Percentiles rank a stretch among this genome's conserved stretches.
phyloP scores from a whole-genome alignment of 164 flowering plant genomes.

The Liquidambar formosana region DNA sequence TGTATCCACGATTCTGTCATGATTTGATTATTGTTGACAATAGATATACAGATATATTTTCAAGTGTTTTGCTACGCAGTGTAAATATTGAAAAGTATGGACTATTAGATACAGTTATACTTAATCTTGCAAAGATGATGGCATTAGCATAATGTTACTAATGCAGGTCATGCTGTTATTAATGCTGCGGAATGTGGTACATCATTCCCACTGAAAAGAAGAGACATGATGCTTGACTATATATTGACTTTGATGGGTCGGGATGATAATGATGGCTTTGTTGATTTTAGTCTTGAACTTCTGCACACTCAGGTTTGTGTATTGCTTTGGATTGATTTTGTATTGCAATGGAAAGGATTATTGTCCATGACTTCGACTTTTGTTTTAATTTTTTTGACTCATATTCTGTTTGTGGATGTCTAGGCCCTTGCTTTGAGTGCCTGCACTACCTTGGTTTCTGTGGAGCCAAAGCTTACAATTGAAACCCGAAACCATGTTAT shows the following conservation, averaged over 20 bases:
- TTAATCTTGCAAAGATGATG: neutral
- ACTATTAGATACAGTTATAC: neutral
- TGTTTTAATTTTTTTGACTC: neutral
- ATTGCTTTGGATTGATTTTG: neutral
- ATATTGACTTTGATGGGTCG: constrained; percentile 90
- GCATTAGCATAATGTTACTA: constrained; percentile 5
- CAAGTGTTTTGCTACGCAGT: neutral
- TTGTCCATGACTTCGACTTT: neutral
- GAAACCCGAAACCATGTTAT: constrained; percentile 87
- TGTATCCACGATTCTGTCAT: no score
- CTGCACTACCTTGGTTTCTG: constrained; percentile 92
- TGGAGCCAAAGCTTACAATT: constrained; percentile 85
- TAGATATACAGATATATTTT: no score
- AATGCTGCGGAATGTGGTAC: constrained; percentile 87
- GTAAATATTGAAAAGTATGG: neutral
- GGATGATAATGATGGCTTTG: constrained; percentile 70
- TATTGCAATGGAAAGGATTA: neutral
- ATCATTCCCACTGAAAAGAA: constrained; percentile 84
- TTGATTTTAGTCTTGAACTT: constrained; percentile 69
- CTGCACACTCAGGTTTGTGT: constrained; percentile 79
- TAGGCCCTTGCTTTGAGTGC: constrained; percentile 92
- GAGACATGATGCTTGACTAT: constrained; percentile 86
- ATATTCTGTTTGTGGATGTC: constrained; percentile 11
- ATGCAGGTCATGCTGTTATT: constrained; percentile 88
- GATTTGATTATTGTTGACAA: no score